Evolutionary conservation across 2,329 filamentous ascomycete species (phyloP), one percentile per base, ranked within the genome.

Genomic region (Fusarium miscanthi): DNA sequence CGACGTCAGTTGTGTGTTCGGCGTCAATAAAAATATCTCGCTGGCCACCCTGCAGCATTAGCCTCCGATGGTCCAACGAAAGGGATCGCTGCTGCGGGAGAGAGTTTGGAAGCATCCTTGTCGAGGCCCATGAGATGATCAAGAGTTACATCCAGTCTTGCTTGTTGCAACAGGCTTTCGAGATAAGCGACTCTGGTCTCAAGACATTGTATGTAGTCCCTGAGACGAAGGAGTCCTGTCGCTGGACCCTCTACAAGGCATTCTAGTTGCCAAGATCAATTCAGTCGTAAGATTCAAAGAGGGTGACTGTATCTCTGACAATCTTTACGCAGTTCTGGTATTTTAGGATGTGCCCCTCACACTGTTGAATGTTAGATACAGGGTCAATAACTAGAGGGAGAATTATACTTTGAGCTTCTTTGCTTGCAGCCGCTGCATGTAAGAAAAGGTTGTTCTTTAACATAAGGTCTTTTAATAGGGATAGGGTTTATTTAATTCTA

Each of bases 211-310:
- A 72, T 72, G 25, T 72, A 70, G 35, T 67, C 66, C 7, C 69
- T 67, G 16, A 66, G 66, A 9, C 69, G 69, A 23, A 67, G 54
- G n/a, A 72, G 25, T 2, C 69, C 69, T 4, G 69, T 72, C 21
- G 69, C 69, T 8, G 69, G 69, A 23, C 70, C 69, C 35, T 72
- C 69, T 10, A 72, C 69, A 19, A 72, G 66, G 12, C 69, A 72
- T 59, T 72, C 69, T 72, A 16, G 3, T 17, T n/a, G 21, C 14
- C 3, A 9, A 33, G 33, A 12, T 43, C 23, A 25, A 25, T 25
- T 25, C 4, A 25, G 23, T 25, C 23, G 23, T 5, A 25, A 4
- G 23, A 25, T 25, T 5, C 23, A 5, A 25, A 4, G 23, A 25
- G 23, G 23, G 23, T 25, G 23, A 25, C 23, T 25, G 23, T 25